Conservation (phyloP, 495 filamentous ascomycete species). For the Durotheca rogersii region DNA sequence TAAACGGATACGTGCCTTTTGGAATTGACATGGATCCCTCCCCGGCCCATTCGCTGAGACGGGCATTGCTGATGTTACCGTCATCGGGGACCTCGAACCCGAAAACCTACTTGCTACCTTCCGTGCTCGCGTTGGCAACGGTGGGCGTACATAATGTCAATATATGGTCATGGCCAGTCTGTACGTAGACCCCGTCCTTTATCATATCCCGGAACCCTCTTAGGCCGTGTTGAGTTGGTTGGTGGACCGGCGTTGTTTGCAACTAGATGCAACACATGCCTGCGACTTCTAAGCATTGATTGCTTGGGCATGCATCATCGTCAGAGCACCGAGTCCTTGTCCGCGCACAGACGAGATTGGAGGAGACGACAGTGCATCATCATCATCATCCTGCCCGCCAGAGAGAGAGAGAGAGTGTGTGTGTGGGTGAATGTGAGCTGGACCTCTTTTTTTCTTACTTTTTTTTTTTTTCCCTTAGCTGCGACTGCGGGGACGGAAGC, state of each 20-base stretch:
- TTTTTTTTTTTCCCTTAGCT: background rate
- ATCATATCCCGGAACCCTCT: slow-evolving; percentile 5
- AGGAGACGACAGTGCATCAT: slow-evolving; percentile 19
- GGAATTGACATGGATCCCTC: slow-evolving; percentile 1
- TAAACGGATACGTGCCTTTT: slow-evolving; percentile 8
- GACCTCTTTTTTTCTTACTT: no score
- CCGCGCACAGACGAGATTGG: slow-evolving; percentile 18
- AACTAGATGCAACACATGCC: slow-evolving; percentile 9
- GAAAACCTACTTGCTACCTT: slow-evolving; percentile 21
- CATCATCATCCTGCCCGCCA: no score
- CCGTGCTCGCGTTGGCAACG: background rate
- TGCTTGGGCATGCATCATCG: slow-evolving; percentile 11
- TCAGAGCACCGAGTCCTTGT: background rate
- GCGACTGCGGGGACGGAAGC: slow-evolving; percentile 8
- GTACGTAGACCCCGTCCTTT: background rate
- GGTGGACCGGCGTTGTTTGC: slow-evolving; percentile 8
- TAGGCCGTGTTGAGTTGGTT: slow-evolving; percentile 9
- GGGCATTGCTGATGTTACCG: slow-evolving; percentile 10
- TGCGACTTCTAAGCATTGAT: slow-evolving; percentile 9
- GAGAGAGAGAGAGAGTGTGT: no score
- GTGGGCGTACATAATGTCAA: background rate
- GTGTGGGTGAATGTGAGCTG: no score
- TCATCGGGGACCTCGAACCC: slow-evolving; percentile 4
- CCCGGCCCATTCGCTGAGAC: slow-evolving; percentile 11
- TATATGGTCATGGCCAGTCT: background rate